Conservation (phyloP, 148 eudicot species). For the Fagopyrum tataricum region DNA sequence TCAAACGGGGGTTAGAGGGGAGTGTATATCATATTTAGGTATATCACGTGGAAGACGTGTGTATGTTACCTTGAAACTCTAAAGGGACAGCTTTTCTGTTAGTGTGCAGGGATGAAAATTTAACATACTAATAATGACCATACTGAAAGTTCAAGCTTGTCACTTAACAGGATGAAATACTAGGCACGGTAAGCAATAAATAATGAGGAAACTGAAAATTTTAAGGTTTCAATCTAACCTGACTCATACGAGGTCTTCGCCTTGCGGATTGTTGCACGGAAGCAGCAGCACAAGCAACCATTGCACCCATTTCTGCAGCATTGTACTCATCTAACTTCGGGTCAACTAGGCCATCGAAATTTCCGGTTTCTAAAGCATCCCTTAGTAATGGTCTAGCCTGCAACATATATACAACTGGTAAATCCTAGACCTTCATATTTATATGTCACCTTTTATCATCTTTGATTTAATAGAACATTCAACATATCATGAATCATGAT, state of each 20-base stretch:
- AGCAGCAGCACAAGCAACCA: constrained; percentile 82
- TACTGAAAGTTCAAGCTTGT: no score
- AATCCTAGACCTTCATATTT: background rate
- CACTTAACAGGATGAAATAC: no score
- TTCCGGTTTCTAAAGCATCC: constrained; percentile 50
- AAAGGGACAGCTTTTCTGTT: no score
- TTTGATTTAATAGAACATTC: background rate
- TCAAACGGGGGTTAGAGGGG: no score
- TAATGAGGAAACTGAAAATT: no score
- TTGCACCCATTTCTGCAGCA: constrained; percentile 45
- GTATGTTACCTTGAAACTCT: no score
- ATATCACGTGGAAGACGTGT: no score
- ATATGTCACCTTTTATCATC: background rate
- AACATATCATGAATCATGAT: background rate
- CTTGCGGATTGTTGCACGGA: constrained; percentile 71
- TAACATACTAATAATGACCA: no score
- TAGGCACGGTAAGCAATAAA: no score
- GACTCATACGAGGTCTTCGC: constrained; percentile 61
- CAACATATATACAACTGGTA: background rate
- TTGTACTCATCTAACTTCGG: constrained; percentile 52
- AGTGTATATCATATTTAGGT: no score
- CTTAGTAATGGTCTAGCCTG: constrained; percentile 69
- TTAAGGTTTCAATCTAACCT: constrained; percentile 30
- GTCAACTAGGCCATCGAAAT: constrained; percentile 47
- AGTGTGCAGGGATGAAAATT: no score